A percentile compares a stretch with the other conserved stretches of the same genome.
Conservation (phyloP, 2,329 filamentous ascomycete species). For the Aaosphaeria pasadenensis region DNA sequence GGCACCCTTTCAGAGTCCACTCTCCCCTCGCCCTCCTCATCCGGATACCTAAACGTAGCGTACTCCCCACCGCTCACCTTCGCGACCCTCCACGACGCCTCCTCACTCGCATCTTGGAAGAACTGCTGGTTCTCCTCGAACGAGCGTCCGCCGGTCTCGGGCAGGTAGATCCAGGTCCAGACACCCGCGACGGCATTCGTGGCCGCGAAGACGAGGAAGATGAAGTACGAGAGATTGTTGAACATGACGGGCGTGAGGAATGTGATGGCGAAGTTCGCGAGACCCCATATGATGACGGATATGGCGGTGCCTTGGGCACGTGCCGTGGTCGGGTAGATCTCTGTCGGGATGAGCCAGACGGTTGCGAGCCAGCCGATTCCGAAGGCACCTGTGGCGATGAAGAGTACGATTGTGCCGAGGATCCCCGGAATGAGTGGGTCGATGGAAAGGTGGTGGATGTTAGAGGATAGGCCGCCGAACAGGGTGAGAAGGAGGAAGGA, state of each 20-base stretch:
- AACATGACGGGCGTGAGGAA: constrained; percentile 58
- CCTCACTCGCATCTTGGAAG: constrained; percentile 52
- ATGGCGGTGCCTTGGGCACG: constrained; percentile 55
- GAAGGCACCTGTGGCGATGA: constrained; percentile 58
- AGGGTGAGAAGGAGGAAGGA: constrained; percentile 53
- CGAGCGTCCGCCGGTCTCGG: constrained; percentile 56
- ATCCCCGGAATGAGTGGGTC: constrained; percentile 46
- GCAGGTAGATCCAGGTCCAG: constrained; percentile 53
- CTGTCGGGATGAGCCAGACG: constrained; percentile 59
- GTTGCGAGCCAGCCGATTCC: constrained; percentile 60
- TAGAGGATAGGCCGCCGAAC: constrained; percentile 49
- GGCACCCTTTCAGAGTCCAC: constrained; percentile 46
- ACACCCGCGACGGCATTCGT: constrained; percentile 55
- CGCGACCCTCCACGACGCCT: constrained; percentile 52
- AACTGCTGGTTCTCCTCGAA: constrained; percentile 62
- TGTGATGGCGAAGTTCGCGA: constrained; percentile 58
- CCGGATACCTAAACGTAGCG: constrained; percentile 42
- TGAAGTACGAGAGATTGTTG: constrained; percentile 58
- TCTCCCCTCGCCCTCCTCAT: constrained; percentile 26
- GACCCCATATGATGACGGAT: constrained; percentile 55
- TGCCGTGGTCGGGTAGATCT: constrained; percentile 56
- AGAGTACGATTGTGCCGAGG: constrained; percentile 52
- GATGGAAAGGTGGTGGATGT: constrained; percentile 37
- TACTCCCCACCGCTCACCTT: constrained; percentile 54
- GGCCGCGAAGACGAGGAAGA: constrained; percentile 55